These are phyloP conservation scores for Arbutus unedo DNA, from an alignment of 148 eudicot genomes.

Conservation along the genomic window DNA sequence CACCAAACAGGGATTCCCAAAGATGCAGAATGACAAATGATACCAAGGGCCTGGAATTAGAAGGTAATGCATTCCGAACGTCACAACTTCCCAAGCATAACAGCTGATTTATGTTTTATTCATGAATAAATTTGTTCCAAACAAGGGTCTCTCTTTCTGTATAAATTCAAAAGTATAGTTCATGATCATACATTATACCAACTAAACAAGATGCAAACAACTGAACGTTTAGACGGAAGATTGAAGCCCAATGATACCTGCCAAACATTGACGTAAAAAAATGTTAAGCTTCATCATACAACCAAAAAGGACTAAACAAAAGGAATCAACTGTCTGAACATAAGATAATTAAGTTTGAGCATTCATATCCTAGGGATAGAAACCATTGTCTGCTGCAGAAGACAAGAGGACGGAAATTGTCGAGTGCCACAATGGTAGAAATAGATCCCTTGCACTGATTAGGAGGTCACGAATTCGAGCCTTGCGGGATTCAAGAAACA, in stretches of 20 bases:
- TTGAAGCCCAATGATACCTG: conserved; percentile 77
- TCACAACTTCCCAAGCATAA: not conserved
- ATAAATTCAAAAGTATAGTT: not conserved
- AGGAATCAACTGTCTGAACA: too few relatives aligned
- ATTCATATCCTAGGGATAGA: not conserved
- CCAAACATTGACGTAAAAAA: conserved; percentile 19
- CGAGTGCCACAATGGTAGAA: not conserved
- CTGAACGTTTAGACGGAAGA: conserved; percentile 39
- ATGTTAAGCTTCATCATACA: conserved; percentile 9
- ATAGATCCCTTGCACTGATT: not conserved
- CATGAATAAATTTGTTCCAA: not conserved
- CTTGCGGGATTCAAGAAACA: not conserved
- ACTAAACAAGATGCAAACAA: not conserved
- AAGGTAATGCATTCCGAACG: not conserved
- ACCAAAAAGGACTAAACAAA: not conserved
- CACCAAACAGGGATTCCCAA: not conserved
- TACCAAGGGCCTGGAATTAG: not conserved
- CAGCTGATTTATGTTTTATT: not conserved
- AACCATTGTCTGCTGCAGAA: not conserved
- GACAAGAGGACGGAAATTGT: not conserved
- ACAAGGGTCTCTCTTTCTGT: not conserved
- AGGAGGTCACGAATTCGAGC: not conserved
- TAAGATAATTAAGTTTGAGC: not conserved
- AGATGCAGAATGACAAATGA: not conserved
- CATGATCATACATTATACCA: not conserved